Evolutionary conservation across 768 basidiomycete species (phyloP).

Genomic region (Suillus bovinus): DNA sequence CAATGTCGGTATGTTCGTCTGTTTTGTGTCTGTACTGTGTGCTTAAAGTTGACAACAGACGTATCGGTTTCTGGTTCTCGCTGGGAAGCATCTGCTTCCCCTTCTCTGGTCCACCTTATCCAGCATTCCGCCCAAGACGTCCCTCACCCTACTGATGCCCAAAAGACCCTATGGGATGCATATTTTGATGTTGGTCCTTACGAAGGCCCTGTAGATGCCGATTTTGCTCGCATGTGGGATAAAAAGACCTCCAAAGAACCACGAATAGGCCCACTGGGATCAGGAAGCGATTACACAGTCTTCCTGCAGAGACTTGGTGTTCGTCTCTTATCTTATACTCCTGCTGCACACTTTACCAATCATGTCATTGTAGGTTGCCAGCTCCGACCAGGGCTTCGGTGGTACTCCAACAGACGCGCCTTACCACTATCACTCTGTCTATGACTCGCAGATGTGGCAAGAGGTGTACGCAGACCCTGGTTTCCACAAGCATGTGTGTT

Average conservation of each 20-base stretch:
- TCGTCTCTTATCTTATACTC: conserved; percentile 22
- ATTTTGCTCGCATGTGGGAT: conserved; percentile 43
- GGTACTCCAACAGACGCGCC: conserved; percentile 51
- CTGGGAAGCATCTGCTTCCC: conserved; percentile 53
- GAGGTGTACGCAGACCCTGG: conserved; percentile 75
- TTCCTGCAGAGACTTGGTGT: conserved; percentile 84
- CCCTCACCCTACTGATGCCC: conserved; percentile 53
- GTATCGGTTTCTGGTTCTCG: conserved; percentile 55
- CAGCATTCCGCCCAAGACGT: conserved; percentile 52
- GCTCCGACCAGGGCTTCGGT: conserved; percentile 33
- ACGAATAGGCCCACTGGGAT: conserved; percentile 62
- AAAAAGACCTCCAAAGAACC: conserved; percentile 29
- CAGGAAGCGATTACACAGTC: conserved; percentile 89
- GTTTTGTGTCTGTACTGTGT: conserved; percentile 8
- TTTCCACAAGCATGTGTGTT: conserved; percentile 58
- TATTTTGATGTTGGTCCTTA: conserved; percentile 54
- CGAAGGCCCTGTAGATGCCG: conserved; percentile 40
- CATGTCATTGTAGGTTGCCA: conserved; percentile 31
- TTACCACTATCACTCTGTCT: conserved; percentile 79
- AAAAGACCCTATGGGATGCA: conserved; percentile 61
- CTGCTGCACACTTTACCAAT: background rate
- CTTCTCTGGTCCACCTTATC: conserved; percentile 64
- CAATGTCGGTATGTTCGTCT: conserved; percentile 56
- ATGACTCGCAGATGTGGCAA: conserved; percentile 73
- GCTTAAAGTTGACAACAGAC: conserved; percentile 36